phyloP scores from a whole-genome alignment of 805 yeast species.

The Saturnispora galanensis region DNA sequence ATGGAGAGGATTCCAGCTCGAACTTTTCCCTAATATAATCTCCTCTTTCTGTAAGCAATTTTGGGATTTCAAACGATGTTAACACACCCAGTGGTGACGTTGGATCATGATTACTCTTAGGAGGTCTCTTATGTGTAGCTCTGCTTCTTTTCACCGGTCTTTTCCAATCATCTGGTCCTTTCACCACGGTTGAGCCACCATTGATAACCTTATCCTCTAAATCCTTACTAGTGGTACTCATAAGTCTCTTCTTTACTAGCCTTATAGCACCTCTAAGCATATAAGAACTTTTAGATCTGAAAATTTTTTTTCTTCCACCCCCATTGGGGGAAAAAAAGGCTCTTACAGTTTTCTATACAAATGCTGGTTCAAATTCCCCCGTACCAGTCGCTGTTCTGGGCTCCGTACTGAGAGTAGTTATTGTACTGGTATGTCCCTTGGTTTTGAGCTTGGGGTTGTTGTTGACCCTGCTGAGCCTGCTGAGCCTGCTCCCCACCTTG shows the following conservation, averaged over 20 bases:
- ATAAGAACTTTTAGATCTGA: neutral
- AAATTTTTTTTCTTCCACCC: neutral
- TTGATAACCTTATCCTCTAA: no score
- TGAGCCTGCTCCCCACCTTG: slow-evolving; percentile 10
- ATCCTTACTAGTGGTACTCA: slow-evolving; percentile 1
- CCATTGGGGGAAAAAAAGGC: no score
- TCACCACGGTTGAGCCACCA: no score
- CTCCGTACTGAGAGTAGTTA: neutral
- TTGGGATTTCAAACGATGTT: slow-evolving; percentile 54
- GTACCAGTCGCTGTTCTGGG: slow-evolving; percentile 5
- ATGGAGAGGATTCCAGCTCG: slow-evolving; percentile 7
- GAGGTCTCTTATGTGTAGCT: slow-evolving; percentile 49
- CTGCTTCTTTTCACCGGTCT: slow-evolving; percentile 21
- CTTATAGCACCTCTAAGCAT: neutral
- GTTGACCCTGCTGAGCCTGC: slow-evolving; percentile 12
- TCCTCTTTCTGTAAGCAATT: slow-evolving; percentile 35
- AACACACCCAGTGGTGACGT: slow-evolving; percentile 78
- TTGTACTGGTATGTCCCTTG: no score
- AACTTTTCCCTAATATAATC: slow-evolving; percentile 6
- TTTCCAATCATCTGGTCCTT: no score
- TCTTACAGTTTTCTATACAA: neutral
- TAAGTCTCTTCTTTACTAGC: neutral
- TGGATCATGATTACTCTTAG: slow-evolving; percentile 35
- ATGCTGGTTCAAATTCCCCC: slow-evolving; percentile 1
- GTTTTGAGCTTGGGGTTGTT: slow-evolving; percentile 12